Evolutionary conservation across 306 rosid genomes (phyloP), one percentile per base, ranked within the genome.

Genomic region (Ammopiptanthus mongolicus): DNA sequence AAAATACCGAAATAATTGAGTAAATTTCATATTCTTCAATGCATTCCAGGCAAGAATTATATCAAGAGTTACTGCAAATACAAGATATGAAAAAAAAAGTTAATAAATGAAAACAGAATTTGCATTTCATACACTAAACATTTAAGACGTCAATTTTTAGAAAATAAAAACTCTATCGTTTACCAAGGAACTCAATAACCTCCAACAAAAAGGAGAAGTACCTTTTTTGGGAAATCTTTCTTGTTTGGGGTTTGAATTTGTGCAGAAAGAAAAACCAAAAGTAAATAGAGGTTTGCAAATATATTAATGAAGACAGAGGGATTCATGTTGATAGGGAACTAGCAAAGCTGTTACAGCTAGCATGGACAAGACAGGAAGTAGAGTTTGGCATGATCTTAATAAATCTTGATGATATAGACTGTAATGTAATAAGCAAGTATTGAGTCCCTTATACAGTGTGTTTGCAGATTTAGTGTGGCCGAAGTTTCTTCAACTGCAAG

Each of bases 1-100:
- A 84, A 92, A 86, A 86, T 92, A 92, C 28, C 97, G 91, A 48
- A 90, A 85, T 82, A 90, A 84, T 83, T 92, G 97, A 36, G 96
- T 85, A 47, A 84, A 79, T 51, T 92, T 92, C 95, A 96, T 90
- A 88, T 91, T 92, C 90, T 71, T 84, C 97, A 93, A 90, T 50
- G 98, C 97, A 83, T 81, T 81, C 85, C 81, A 92, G 84, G 91
- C 77, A 39, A 96, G 91, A 80, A 92, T 74, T 65, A 92, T 96
- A 80, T 96, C 99, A 62, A 96, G 79, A 59, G 90, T 70, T 7
- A 83, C 99, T 96, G 97, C 86, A 87, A 47, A 44, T 36, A 75
- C 56, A 80, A 81, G 57, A 72, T 62, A 76, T 42, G 56, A 51
- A 75, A 44, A 23, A 75, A 37, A 56, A 58, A 37, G 23, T 56